Percentiles rank a stretch among this genome's conserved stretches.
These are phyloP conservation scores for Trichoderma atrobrunneum DNA, from an alignment of 2,329 filamentous ascomycete genomes.

Conservation along the genomic window DNA sequence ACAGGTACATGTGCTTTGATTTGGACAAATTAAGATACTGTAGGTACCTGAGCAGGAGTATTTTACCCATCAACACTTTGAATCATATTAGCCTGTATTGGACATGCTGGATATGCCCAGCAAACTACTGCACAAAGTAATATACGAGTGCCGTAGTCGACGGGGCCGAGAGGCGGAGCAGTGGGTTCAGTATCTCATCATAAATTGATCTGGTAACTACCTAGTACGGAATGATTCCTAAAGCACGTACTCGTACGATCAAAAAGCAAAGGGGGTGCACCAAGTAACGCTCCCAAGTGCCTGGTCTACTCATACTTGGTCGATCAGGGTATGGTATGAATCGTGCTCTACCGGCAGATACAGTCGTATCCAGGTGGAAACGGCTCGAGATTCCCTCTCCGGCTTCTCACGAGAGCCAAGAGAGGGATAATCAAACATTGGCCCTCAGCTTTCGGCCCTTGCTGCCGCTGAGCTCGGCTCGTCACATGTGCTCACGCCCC, in stretches of 20 bases:
- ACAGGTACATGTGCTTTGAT: background rate
- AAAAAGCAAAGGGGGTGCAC: background rate
- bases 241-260: background rate
- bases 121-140: background rate
- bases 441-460: slow-evolving; percentile 1
- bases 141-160: background rate
- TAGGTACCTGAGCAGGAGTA: background rate
- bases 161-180: background rate
- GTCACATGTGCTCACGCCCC: background rate
- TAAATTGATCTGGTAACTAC: background rate
- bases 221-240: too few relatives aligned
- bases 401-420: background rate
- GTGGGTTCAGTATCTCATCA: background rate
- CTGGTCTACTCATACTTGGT: background rate
- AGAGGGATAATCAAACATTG: background rate
- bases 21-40: background rate
- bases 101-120: background rate
- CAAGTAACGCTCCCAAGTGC: background rate
- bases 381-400: background rate
- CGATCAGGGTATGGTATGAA: background rate
- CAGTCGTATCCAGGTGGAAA: background rate
- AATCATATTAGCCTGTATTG: background rate
- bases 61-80: background rate
- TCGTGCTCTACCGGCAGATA: background rate
- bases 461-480: background rate